Evolutionary conservation across 441 rosid genomes (phyloP).

Genomic region (Aleurites moluccanus): DNA sequence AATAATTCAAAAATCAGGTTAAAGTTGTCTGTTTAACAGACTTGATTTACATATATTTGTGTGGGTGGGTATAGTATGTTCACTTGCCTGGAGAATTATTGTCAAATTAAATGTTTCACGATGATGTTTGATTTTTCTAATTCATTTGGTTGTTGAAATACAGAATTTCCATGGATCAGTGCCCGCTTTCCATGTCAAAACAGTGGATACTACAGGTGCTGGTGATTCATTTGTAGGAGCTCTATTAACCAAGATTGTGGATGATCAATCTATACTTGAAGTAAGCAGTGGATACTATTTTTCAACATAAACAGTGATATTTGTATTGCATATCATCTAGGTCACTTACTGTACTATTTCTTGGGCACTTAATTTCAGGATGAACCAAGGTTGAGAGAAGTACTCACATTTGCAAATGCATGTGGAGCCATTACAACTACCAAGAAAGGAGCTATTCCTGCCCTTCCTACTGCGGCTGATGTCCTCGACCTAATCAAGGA

Average conservation of each 20-base stretch:
- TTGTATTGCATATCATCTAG: not conserved
- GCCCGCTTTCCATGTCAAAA: constrained; percentile 66
- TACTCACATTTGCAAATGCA: constrained; percentile 75
- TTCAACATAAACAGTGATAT: not conserved
- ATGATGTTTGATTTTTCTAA: no score
- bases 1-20: no score
- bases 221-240: constrained; percentile 95
- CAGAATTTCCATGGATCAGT: constrained; percentile 81
- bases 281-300: constrained; percentile 30
- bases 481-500: constrained; percentile 50
- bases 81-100: no score
- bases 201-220: constrained; percentile 97
- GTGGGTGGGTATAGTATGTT: no score
- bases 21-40: no score
- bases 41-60: no score
- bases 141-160: constrained; percentile 10
- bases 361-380: constrained; percentile 38
- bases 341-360: not conserved
- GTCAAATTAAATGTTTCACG: no score
- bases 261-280: constrained; percentile 68
- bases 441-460: constrained; percentile 94
- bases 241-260: constrained; percentile 73
- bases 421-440: constrained; percentile 97
- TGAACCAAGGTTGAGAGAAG: constrained; percentile 65
- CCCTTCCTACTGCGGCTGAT: constrained; percentile 67